Evolutionary conservation across 2,329 filamentous ascomycete genomes (phyloP), one percentile per base, ranked within the genome.

Genomic region (Zalaria sp.): DNA sequence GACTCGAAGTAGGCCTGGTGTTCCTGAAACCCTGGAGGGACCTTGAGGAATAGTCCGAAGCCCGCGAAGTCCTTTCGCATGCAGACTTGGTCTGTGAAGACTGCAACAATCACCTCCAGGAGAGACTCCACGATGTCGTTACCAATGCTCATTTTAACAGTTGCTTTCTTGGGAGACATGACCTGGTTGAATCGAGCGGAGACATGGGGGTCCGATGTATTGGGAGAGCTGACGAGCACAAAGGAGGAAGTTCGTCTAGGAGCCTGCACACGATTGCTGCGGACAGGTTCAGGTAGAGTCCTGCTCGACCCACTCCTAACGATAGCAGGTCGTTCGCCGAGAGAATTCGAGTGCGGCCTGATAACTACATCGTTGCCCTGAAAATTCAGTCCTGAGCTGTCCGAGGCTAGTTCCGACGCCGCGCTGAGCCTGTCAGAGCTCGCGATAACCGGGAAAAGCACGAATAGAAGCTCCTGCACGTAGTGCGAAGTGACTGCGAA

Each of bases 1-100:
- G 91, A 93, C 56, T 93, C 86, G 50, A 98, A 95, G 57, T 88
- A 93, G 0, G 87, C 86, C 53, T 95, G 88, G 51, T 96, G 87
- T 56, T 96, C 91, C 50, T 89, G 77, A 53, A 93, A 94, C 0
- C 89, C 88, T 1, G 91, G 86, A 1, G 93, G 91, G 0, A 89
- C 82, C 57, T 91, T 94, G 41, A 84, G 67, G 54, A 85, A 93
- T 6, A 98, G 65, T 0, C 81, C 79, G 41, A 98, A 83, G 0
- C 91, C 89, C 3, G 81, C 71, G 55, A 96, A 98, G 41, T 98
- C 91, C 57, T 94, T 94, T 26, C 86, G 79, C 27, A 73, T 73
- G 35, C 94, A 75, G 0, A 96, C 66, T 51, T 96, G 86, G 52
- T 95, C 88, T 39, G 83, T 72, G 53, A 94, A 93, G 0, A 95